These are phyloP conservation scores for Gryganskiella cystojenkinii DNA, from an alignment of 192 early-diverging fungal genomes.

Conservation along the genomic window DNA sequence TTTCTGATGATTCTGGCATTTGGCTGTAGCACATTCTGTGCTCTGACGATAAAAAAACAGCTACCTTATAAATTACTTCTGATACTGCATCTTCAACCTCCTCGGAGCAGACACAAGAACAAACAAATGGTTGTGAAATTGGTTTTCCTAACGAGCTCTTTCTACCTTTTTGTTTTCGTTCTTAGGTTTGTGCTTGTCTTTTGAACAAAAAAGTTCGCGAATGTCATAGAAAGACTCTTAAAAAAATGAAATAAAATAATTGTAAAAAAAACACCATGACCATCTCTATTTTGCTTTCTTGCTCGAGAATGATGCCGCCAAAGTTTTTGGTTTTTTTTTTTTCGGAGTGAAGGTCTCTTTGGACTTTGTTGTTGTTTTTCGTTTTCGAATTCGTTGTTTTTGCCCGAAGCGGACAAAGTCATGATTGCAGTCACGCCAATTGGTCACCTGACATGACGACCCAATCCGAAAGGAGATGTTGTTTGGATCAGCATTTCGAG, in stretches of 20 bases:
- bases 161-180: background rate
- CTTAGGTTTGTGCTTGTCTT: background rate
- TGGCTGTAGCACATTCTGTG: slow-evolving; percentile 37
- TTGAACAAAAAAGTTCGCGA: no score
- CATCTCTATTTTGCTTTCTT: no score
- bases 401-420: no score
- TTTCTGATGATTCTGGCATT: slow-evolving; percentile 31
- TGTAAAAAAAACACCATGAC: background rate
- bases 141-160: background rate
- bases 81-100: background rate
- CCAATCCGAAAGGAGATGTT: no score
- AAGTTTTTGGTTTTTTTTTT: no score
- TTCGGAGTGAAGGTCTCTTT: no score
- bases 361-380: no score
- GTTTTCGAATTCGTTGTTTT: no score
- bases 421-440: no score
- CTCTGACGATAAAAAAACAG: slow-evolving; percentile 35
- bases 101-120: background rate
- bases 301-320: no score
- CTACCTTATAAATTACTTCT: slow-evolving; percentile 26
- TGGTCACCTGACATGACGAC: no score
- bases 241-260: background rate
- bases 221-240: background rate
- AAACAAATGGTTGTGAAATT: no score
- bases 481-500: background rate